A percentile compares a stretch with the other conserved stretches of the same genome.
phyloP scores from a whole-genome alignment of 2,329 filamentous ascomycete species.

The Penicillium nordicum region DNA sequence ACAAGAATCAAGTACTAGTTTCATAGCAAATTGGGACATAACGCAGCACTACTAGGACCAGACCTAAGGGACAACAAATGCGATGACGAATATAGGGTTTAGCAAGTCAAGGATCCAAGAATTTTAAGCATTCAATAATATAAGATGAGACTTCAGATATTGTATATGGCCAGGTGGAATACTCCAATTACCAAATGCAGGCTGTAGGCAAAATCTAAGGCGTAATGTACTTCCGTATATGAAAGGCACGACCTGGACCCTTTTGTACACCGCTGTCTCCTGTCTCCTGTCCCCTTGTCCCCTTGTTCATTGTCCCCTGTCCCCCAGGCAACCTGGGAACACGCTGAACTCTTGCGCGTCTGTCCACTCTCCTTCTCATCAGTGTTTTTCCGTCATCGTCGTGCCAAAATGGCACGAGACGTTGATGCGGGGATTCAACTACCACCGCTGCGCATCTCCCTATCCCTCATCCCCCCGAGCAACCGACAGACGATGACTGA shows the following conservation, averaged over 20 bases:
- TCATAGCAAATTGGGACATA: background rate
- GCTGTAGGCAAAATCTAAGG: background rate
- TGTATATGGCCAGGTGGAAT: background rate
- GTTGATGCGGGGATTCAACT: too few relatives aligned
- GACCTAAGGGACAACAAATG: background rate
- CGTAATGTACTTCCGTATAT: background rate
- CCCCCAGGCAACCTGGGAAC: too few relatives aligned
- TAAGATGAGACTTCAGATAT: background rate
- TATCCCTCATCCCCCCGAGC: too few relatives aligned
- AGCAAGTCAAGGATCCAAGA: background rate
- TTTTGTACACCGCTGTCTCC: background rate
- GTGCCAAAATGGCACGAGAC: too few relatives aligned
- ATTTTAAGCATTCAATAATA: background rate
- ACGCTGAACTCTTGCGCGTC: background rate
- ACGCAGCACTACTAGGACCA: too few relatives aligned
- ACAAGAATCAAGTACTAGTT: background rate
- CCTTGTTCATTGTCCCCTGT: too few relatives aligned
- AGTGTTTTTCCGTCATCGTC: background rate
- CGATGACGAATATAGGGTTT: background rate
- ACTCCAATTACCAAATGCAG: too few relatives aligned
- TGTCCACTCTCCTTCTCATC: background rate
- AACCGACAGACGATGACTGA: too few relatives aligned
- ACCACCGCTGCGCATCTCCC: too few relatives aligned
- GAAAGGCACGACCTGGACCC: background rate
- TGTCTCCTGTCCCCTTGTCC: too few relatives aligned